Base-by-base conservation (phyloP, 257 asterid species). In the Solanum arcanum region DNA sequence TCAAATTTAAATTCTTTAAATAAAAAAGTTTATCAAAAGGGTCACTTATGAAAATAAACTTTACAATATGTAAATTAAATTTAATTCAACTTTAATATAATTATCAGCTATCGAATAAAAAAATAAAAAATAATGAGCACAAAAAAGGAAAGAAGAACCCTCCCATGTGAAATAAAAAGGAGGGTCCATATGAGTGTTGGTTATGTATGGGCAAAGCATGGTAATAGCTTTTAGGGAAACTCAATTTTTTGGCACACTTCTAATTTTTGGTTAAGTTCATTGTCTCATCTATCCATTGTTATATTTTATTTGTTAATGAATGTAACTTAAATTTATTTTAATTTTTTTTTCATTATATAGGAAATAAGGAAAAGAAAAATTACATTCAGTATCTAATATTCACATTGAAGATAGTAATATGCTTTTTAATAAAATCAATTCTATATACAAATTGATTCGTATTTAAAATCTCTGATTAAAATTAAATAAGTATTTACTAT, bases 151-250 rank as follows among this genome's bases (percentile, higher is more conserved):
- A 42, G 35, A 27, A 80, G 80, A 76, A 66, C 77, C 60, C 68
- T 83, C 41, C 74, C 92, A 89, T 92, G 92, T 92, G 92, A 78
- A 87, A 78, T 41, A 27, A 83, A 27, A 84, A 84, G 60, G 11
- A 39, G 89, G 91, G 89, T 83, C 93, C 90, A 90, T 87, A 70
- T 88, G 91, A 88, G 76, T 89, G 88, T 35, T 86, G 88, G 93
- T 16, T 80, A 80, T 68, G 91, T 90, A 87, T 85, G 88, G 90
- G 88, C 76, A 84, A 44, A 15, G 89, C 86, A 88, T 86, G 81
- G 82, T 41, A 27, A 27, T n/a, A 64, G 29, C 62, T 10, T 68
- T 84, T 66, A 23, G 52, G 39, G 78, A 14, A 70, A 84, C 66
- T 84, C 13, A 66, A 64, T 66, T 84, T 66, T 84, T 84, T 68